phyloP scores from a whole-genome alignment of 169 alveolate genomes.

The Babesia sp. region DNA sequence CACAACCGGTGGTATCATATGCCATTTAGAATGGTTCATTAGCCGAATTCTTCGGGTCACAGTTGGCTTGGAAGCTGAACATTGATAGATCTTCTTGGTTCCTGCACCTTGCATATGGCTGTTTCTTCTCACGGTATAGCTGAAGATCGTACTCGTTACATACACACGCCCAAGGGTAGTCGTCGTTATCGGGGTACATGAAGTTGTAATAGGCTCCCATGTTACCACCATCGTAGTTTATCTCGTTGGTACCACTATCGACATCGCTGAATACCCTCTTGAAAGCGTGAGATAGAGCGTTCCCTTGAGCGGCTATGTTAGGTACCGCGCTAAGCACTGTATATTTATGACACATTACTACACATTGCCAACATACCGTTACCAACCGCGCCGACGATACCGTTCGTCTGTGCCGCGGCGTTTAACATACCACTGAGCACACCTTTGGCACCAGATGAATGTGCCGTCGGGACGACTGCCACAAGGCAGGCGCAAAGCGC shows the following conservation, averaged over 20 bases:
- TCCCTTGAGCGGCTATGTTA: neutral
- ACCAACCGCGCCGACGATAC: neutral
- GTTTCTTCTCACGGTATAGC: slow-evolving; percentile 67
- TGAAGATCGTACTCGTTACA: slow-evolving; percentile 68
- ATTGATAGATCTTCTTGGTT: slow-evolving; percentile 76
- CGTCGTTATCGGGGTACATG: slow-evolving; percentile 74
- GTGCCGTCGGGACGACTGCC: neutral
- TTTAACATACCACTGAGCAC: neutral
- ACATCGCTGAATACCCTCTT: slow-evolving; percentile 26
- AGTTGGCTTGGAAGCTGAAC: slow-evolving; percentile 69
- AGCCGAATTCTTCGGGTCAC: slow-evolving; percentile 70
- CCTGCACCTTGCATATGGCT: slow-evolving; percentile 71
- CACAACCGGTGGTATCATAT: neutral
- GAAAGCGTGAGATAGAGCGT: slow-evolving; percentile 18
- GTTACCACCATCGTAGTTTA: slow-evolving; percentile 67
- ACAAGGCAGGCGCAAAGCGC: slow-evolving; percentile 5
- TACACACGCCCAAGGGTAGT: slow-evolving; percentile 83
- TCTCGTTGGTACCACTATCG: slow-evolving; percentile 49
- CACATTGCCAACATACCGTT: neutral
- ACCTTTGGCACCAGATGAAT: slow-evolving; percentile 3
- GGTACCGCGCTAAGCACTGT: neutral
- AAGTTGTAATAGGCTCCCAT: slow-evolving; percentile 71
- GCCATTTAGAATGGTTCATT: neutral
- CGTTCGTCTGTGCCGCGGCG: neutral
- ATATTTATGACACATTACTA: neutral